Evolutionary conservation across 1,284 basidiomycete genomes (phyloP).

Genomic region (Erythrobasidium hasegawianum): DNA sequence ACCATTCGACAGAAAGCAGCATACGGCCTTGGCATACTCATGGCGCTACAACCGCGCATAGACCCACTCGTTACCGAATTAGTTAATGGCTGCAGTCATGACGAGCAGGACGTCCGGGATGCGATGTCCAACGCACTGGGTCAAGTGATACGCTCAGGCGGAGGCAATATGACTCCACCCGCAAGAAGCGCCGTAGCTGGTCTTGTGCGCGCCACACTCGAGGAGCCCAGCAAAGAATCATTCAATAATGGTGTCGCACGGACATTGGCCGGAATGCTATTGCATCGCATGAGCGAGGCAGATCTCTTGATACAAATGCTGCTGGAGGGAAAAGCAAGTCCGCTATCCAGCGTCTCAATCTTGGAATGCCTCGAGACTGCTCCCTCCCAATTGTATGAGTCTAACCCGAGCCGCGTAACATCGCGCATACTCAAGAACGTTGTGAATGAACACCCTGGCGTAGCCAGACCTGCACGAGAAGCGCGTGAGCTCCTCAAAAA

Average conservation of each 20-base stretch:
- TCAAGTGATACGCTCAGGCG: slow-evolving; percentile 68
- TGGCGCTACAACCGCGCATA: slow-evolving; percentile 57
- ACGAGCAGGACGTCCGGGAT: slow-evolving; percentile 68
- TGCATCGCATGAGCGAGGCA: slow-evolving; percentile 61
- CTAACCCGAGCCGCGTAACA: slow-evolving; percentile 62
- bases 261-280: slow-evolving; percentile 64
- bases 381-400: slow-evolving; percentile 63
- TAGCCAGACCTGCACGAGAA: slow-evolving; percentile 78
- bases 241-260: slow-evolving; percentile 59
- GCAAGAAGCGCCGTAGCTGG: slow-evolving; percentile 69
- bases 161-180: slow-evolving; percentile 70
- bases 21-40: slow-evolving; percentile 80
- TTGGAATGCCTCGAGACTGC: slow-evolving; percentile 59
- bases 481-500: slow-evolving; percentile 68
- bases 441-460: slow-evolving; percentile 65
- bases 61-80: slow-evolving; percentile 80
- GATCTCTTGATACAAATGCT: slow-evolving; percentile 65
- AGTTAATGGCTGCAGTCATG: slow-evolving; percentile 53
- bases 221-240: slow-evolving; percentile 65
- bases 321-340: slow-evolving; percentile 63
- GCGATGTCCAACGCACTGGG: slow-evolving; percentile 74
- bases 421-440: slow-evolving; percentile 70
- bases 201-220: slow-evolving; percentile 73
- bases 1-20: slow-evolving; percentile 79
- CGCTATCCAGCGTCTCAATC: slow-evolving; percentile 64